Evolutionary conservation across 2,329 filamentous ascomycete species (phyloP), one percentile per base, ranked within the genome.

Genomic region (Clathrospora elynae): DNA sequence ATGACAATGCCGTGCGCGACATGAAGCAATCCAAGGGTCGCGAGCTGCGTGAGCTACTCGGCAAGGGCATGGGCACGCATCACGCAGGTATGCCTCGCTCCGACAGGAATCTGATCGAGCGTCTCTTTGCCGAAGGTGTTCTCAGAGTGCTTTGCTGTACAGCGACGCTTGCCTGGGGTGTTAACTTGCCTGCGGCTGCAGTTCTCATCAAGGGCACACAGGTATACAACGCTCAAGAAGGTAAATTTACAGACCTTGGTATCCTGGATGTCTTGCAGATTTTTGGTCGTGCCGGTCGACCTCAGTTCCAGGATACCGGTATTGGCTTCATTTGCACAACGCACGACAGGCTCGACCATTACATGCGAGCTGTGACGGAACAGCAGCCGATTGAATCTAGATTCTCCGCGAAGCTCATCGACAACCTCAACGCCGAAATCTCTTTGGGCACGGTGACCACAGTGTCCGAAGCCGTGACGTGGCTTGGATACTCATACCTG

Each of bases 161-260:
- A 2, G 93, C 93, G 8, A 99, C 93, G 1, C 79, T 99, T 17
- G 93, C 93, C 1, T 99, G 93, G 93, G 93, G 93, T 84, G 92
- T 99, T 66, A 99, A 99, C 71, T 82, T 99, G 71, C 93, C 93
- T 1, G 93, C 93, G 22, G 93, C 93, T 0, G 95, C 93, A 0
- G 93, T 99, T 35, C 82, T 99, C 38, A 99, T 99, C 78, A 99
- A 99, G 69, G 93, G 93, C 11, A 99, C 93, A 0, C 92, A 97
- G 64, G 82, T 99, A 0, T 99, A 99, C 73, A 97, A 91, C 67
- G 86, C 93, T 0, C 89, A 96, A 67, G 92, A 95, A 37, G 93
- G 93, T 71, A 96, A 95, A 71, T 97, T 96, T 58, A 87, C 96
- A 13, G 93, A 99, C 64, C 79, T 99, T 4, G 92, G 93, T 3